Evolutionary conservation across 345 rosid genomes (phyloP), one percentile per base, ranked within the genome.

Genomic region (Citrus reticulata): DNA sequence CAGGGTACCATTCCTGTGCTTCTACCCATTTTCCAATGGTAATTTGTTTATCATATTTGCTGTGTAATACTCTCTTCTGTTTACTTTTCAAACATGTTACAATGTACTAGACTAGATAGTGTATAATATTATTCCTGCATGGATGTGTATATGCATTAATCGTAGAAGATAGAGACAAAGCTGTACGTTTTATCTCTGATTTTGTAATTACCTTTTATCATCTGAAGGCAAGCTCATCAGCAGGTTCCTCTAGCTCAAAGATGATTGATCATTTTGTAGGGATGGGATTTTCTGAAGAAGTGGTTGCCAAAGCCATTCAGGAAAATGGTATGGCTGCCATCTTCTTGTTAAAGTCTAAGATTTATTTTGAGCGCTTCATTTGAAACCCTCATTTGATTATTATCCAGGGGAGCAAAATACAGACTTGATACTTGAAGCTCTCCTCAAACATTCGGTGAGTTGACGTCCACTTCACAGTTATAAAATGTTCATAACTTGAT

Each of bases 241-340:
- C 85, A 66, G 81, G 92, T 77, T 90, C 93, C 19, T 88, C 92
- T 54, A 84, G 81, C 70, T 70, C 93, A 67, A 92, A 88, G 79
- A 29, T 83, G 70, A 78, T 87, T 55, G 86, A 86, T 85, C 86
- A 89, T 67, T 95, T 93, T 78, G 80, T 90, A 34, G 88, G 84
- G 8, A 93, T 92, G 98, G 99, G 98, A 20, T 93, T 91, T 77
- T 68, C 89, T 14, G 91, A 86, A 60, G 85, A 91, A 66, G 78
- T 87, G 40, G 93, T 92, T 57, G 81, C 84, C 72, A 90, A 87
- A 78, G 93, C 85, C 19, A 88, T 93, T 29, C 90, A 85, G 24
- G 90, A 95, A 86, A 84, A 83, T 68, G 94, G 99, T 93, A 86
- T 73, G 30, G 69, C 71, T n/a, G 1, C 39, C 67, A 10, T 73